Evolutionary conservation across 2,329 filamentous ascomycete genomes (phyloP).

Genomic region (Escovopsis sp.): DNA sequence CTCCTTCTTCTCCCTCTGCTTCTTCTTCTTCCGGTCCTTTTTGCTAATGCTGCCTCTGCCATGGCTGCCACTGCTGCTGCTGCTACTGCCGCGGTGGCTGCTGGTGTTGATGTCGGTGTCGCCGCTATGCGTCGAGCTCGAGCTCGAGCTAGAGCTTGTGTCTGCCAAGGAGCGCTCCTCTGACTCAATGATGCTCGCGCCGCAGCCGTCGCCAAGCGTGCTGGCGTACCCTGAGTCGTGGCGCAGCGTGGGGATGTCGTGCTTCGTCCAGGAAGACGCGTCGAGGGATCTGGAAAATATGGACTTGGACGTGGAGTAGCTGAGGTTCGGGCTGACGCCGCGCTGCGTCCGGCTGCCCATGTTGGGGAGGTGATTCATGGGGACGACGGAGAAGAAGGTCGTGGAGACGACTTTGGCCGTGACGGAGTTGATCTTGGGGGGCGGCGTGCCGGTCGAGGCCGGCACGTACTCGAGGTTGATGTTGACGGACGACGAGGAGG

Average conservation of each 20-base stretch:
- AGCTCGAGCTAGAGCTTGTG: conserved; percentile 4
- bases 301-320: conserved; percentile 30
- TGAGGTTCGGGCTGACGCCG: conserved; percentile 25
- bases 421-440: conserved; percentile 34
- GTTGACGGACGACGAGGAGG: conserved; percentile 26
- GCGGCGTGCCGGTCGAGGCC: conserved; percentile 23
- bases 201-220: conserved; percentile 16
- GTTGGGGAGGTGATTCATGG: conserved; percentile 34
- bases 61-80: too few species aligned
- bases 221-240: conserved; percentile 41
- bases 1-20: conserved; percentile 9
- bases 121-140: too few species aligned
- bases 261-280: conserved; percentile 26
- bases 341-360: conserved; percentile 29
- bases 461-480: conserved; percentile 35
- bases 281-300: conserved; percentile 24
- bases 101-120: background rate
- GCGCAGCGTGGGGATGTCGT: conserved; percentile 22
- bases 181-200: too few species aligned
- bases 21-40: conserved; percentile 2
- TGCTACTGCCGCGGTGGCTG: conserved; percentile 4
- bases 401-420: conserved; percentile 35
- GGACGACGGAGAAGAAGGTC: conserved; percentile 36
- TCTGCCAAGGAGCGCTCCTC: conserved; percentile 23
- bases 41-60: background rate